Percentiles rank a stretch among this genome's conserved stretches.
phyloP scores from a whole-genome alignment of 176 grass and related monocot genomes.

The Elymus sibiricus region DNA sequence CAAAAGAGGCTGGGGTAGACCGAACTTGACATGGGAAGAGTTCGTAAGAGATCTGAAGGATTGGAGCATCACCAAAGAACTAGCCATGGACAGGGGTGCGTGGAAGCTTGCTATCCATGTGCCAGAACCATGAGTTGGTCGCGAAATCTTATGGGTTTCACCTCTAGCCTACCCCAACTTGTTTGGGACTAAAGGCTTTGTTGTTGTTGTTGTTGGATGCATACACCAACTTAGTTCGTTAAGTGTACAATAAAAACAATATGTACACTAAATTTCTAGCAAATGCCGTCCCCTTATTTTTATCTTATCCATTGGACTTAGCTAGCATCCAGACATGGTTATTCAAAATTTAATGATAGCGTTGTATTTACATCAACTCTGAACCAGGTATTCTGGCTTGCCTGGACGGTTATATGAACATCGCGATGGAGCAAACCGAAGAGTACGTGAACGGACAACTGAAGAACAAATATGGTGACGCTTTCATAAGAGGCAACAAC shows the following conservation, averaged over 20 bases:
- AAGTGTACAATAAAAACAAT: not conserved
- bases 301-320: not conserved
- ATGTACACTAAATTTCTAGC: not conserved
- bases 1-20: no score
- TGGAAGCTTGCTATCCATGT: no score
- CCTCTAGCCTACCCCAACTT: no score
- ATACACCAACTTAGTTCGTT: not conserved
- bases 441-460: conserved; percentile 93
- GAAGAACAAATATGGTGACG: conserved; percentile 98
- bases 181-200: no score
- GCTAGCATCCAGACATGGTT: not conserved
- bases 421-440: conserved; percentile 97
- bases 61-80: no score
- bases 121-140: no score
- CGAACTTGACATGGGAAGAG: no score
- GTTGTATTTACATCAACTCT: not conserved
- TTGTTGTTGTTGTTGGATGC: no score
- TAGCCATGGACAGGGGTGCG: no score
- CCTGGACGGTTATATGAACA: conserved; percentile 97
- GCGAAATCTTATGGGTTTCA: no score
- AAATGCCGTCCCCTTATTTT: not conserved
- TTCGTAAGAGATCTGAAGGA: no score
- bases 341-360: not conserved
- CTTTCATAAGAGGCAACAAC: conserved; percentile 98
- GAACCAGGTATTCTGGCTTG: conserved; percentile 78